Base-by-base conservation (phyloP, 768 basidiomycete species). In the Suillus paluster region DNA sequence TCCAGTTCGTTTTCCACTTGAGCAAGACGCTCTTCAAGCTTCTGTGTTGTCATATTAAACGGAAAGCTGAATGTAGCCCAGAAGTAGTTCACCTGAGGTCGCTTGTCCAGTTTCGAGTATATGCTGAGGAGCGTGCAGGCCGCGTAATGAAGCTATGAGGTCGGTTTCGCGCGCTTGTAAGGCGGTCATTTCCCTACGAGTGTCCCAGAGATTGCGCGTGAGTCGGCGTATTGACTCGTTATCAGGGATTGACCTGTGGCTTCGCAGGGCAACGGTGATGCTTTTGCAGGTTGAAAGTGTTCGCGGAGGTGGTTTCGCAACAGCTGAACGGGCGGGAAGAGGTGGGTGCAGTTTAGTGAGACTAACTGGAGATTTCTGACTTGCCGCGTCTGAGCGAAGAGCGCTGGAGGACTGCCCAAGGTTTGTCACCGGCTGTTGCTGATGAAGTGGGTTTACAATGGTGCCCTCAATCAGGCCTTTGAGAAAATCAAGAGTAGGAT, bases 1-100 rank as follows among this genome's bases (percentile, higher is more conserved):
- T 57, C 70, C 25, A 85, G 60, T 34, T 83, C 49, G 11, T n/a
- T 33, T 30, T n/a, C 49, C 3, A 33, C 30, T 7, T 50, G 27
- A 30, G 30, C 27, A 3, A 50, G 49, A 30, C 27, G 49, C 30
- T 2, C 48, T 19, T 50, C 69, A 58, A 70, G 34, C 0, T 30
- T 65, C 76, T 79, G 59, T 11, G 25, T 53, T 23, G 34, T 54
- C 53, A 38, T 25, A 23, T 38, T 17, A 17, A 54, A 38, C 9
- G 10, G n/a, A 54, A 38, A 5, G 23, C 53, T 1, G 9, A 25
- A 54, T 38, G 53, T 3, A 54, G 9, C 36, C 30, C 10, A 10
- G 2, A 33, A 50, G 10, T 33, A 50, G 27, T 50, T n/a, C 49
- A 50, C 49, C 27, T 50, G 49, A n/a, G 19, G 30, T 30, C 5